Percentiles rank a stretch among this genome's conserved stretches.
These are phyloP conservation scores for Chalciporus sp. DNA, from an alignment of 1,284 basidiomycete species.

Conservation along the genomic window DNA sequence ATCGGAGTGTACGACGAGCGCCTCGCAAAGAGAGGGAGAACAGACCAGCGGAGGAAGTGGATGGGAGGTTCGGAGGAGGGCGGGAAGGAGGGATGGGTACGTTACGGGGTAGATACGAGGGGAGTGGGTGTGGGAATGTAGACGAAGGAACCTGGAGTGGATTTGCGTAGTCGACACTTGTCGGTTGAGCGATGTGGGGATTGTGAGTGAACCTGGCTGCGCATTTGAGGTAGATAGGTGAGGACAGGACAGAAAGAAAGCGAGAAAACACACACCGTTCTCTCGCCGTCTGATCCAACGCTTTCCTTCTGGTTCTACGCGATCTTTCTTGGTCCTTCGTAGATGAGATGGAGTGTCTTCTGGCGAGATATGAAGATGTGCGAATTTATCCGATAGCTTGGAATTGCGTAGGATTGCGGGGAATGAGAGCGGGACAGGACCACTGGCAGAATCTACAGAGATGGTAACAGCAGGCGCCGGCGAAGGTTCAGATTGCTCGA, in stretches of 20 bases:
- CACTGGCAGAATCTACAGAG: constrained; percentile 9
- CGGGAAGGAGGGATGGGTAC: constrained; percentile 49
- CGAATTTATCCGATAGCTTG: constrained; percentile 51
- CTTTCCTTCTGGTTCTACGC: constrained; percentile 71
- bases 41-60: constrained; percentile 67
- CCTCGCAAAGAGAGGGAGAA: constrained; percentile 77
- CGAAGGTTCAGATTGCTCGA: neutral
- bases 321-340: constrained; percentile 40
- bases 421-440: constrained; percentile 64
- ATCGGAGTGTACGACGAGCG: constrained; percentile 65
- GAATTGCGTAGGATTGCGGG: constrained; percentile 66
- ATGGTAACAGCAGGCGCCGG: neutral
- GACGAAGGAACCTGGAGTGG: constrained; percentile 45
- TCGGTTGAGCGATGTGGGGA: constrained; percentile 64
- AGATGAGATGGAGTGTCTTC: constrained; percentile 3
- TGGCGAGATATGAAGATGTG: constrained; percentile 43
- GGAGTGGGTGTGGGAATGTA: constrained; percentile 78
- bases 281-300: constrained; percentile 74
- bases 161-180: constrained; percentile 54
- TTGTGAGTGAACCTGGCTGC: constrained; percentile 71
- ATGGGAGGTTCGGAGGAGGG: constrained; percentile 46
- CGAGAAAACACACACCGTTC: constrained; percentile 58
- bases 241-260: neutral
- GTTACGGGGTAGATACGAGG: constrained; percentile 64
- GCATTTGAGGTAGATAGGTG: constrained; percentile 5